A percentile compares a stretch with the other conserved stretches of the same genome.
These are phyloP conservation scores for Nasturtium officinale DNA, from an alignment of 345 rosid genomes.

Conservation along the genomic window DNA sequence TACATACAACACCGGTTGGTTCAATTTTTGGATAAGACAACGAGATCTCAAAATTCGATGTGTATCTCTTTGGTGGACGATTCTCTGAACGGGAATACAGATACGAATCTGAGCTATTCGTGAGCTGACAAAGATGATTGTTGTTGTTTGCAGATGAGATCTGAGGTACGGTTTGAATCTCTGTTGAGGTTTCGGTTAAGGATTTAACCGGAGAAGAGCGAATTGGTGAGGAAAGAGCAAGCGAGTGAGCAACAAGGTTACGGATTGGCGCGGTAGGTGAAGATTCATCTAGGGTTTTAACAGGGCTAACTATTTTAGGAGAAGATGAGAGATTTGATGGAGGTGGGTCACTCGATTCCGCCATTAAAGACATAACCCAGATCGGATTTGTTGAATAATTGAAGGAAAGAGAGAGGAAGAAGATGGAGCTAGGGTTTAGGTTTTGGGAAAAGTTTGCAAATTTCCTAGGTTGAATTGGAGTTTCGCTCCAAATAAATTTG, in stretches of 20 bases:
- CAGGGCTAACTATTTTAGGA: neutral
- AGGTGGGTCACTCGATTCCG: conserved; percentile 3
- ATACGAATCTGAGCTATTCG: neutral
- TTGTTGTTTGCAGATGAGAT: conserved; percentile 4
- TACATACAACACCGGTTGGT: conserved; percentile 48
- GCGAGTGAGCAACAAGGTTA: conserved; percentile 24
- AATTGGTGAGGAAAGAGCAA: conserved; percentile 21
- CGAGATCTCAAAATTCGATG: neutral
- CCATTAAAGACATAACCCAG: conserved; percentile 20
- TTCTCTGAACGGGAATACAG: neutral
- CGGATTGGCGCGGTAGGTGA: conserved; percentile 33
- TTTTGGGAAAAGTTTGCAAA: neutral
- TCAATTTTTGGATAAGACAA: neutral
- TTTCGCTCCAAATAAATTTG: conserved; percentile 24
- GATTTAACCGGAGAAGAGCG: conserved; percentile 18
- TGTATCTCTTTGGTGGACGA: neutral
- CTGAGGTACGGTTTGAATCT: conserved; percentile 29
- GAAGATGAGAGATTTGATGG: neutral
- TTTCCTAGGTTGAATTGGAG: neutral
- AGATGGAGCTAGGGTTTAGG: conserved; percentile 26
- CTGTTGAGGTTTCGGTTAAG: neutral
- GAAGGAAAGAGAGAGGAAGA: neutral
- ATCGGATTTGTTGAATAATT: neutral
- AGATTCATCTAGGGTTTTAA: conserved; percentile 32
- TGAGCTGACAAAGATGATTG: neutral